Evolutionary conservation across 2,329 filamentous ascomycete species (phyloP).

Genomic region (Botrytis porri): DNA sequence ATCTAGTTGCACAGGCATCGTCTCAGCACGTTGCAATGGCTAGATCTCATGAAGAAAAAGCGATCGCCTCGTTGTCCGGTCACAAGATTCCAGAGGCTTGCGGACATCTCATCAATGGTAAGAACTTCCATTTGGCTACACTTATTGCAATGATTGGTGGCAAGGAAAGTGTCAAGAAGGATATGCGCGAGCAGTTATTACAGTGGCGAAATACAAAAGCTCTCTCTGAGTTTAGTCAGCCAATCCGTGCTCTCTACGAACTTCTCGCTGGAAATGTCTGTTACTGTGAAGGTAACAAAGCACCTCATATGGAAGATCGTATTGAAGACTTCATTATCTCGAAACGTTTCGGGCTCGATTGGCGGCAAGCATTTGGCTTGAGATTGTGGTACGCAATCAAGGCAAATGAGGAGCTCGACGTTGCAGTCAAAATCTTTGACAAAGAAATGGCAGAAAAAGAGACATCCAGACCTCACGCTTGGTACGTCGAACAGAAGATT

Average conservation of each 20-base stretch:
- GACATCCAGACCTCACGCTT: conserved; percentile 64
- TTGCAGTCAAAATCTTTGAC: conserved; percentile 70
- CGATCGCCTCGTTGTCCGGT: conserved; percentile 73
- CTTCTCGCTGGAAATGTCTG: conserved; percentile 85
- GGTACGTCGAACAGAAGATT: conserved; percentile 62
- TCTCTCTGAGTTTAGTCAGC: conserved; percentile 80
- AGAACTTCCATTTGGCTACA: conserved; percentile 80
- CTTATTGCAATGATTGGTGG: conserved; percentile 79
- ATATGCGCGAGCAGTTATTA: conserved; percentile 76
- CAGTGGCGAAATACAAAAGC: conserved; percentile 82
- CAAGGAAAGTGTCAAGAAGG: conserved; percentile 64
- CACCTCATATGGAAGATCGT: conserved; percentile 69
- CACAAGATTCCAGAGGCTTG: conserved; percentile 82
- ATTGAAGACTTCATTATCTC: conserved; percentile 78
- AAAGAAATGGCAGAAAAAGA: conserved; percentile 72
- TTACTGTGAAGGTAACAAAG: conserved; percentile 73
- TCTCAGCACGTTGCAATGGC: conserved; percentile 56
- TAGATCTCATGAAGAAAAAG: conserved; percentile 73
- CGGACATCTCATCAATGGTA: conserved; percentile 69
- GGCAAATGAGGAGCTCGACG: conserved; percentile 64
- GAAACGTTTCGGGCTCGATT: conserved; percentile 80
- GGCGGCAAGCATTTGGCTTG: conserved; percentile 90
- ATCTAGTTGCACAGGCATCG: conserved; percentile 60
- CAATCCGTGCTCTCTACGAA: conserved; percentile 84
- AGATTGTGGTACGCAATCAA: conserved; percentile 83